Evolutionary conservation across 176 grass and related monocot species (phyloP).

Genomic region (Microstegium vimineum): DNA sequence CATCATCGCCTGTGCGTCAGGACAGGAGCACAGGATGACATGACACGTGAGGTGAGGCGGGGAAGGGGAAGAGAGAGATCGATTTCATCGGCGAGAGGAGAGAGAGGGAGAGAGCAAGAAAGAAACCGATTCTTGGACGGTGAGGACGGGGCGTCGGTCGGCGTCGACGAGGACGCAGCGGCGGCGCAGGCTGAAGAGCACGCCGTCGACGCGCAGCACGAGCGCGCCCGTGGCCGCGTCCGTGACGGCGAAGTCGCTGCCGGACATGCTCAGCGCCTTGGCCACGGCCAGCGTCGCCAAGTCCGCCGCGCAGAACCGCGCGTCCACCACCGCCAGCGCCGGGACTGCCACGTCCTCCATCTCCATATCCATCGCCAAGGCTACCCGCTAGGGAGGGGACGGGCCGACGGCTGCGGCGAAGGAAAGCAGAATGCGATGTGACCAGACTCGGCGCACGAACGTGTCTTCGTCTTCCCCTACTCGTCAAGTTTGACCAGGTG

Average conservation of each 20-base stretch:
- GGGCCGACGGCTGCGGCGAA: neutral
- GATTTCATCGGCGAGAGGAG: neutral
- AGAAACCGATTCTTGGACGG: slow-evolving; percentile 15
- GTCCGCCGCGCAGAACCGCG: slow-evolving; percentile 24
- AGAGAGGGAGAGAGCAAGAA: too few species aligned
- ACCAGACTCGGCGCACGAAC: neutral
- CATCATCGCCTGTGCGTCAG: slow-evolving; percentile 32
- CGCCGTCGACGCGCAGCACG: slow-evolving; percentile 31
- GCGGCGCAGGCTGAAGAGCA: slow-evolving; percentile 9
- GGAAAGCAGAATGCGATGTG: neutral
- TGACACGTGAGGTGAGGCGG: too few species aligned
- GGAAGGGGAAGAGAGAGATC: neutral
- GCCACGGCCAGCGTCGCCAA: slow-evolving; percentile 21
- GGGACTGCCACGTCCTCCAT: slow-evolving; percentile 7
- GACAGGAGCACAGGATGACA: too few species aligned
- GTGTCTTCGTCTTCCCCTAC: neutral
- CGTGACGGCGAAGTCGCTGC: slow-evolving; percentile 18
- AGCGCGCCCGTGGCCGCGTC: slow-evolving; percentile 7
- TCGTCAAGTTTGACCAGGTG: slow-evolving; percentile 1
- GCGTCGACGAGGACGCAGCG: slow-evolving; percentile 27
- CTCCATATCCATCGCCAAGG: neutral
- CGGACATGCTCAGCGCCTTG: slow-evolving; percentile 24
- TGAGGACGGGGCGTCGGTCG: slow-evolving; percentile 18
- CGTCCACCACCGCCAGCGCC: slow-evolving; percentile 34
- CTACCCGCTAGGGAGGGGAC: neutral